Conservation (phyloP, 2,329 filamentous ascomycete species). For the Venturia oleaginea region DNA sequence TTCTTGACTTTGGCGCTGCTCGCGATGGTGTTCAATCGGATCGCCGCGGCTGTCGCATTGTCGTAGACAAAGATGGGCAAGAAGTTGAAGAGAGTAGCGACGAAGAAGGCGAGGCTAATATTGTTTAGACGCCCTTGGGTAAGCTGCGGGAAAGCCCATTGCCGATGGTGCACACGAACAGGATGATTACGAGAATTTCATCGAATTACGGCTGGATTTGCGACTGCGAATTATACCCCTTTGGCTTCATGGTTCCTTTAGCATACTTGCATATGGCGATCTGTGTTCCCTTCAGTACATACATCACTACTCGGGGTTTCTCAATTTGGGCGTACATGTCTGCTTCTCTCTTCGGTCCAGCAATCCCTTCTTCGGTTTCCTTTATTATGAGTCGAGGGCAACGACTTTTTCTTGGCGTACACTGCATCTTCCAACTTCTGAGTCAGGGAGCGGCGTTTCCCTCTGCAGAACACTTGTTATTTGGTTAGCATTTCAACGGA, state of each 20-base stretch:
- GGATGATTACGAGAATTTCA: background rate
- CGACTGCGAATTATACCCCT: background rate
- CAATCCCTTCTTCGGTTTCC: background rate
- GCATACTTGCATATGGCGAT: slow-evolving; percentile 1
- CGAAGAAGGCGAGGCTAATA: slow-evolving; percentile 13
- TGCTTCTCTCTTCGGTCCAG: background rate
- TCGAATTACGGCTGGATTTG: background rate
- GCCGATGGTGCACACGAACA: slow-evolving; percentile 9
- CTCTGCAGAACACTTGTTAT: background rate
- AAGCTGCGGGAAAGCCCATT: background rate
- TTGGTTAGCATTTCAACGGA: background rate
- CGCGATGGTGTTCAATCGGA: slow-evolving; percentile 74
- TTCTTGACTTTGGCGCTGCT: slow-evolving; percentile 91
- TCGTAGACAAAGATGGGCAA: slow-evolving; percentile 33
- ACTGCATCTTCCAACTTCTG: background rate
- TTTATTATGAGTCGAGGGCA: background rate
- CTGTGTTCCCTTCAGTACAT: background rate
- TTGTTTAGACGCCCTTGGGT: slow-evolving; percentile 5
- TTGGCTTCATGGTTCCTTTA: background rate
- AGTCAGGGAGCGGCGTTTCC: background rate
- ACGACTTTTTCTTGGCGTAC: background rate
- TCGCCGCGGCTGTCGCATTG: slow-evolving; percentile 69
- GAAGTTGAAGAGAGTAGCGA: slow-evolving; percentile 18
- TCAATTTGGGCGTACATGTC: background rate
- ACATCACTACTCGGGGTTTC: background rate